Evolutionary conservation across 139 green algal genomes (phyloP).

Genomic region (Tetraselmis chui): DNA sequence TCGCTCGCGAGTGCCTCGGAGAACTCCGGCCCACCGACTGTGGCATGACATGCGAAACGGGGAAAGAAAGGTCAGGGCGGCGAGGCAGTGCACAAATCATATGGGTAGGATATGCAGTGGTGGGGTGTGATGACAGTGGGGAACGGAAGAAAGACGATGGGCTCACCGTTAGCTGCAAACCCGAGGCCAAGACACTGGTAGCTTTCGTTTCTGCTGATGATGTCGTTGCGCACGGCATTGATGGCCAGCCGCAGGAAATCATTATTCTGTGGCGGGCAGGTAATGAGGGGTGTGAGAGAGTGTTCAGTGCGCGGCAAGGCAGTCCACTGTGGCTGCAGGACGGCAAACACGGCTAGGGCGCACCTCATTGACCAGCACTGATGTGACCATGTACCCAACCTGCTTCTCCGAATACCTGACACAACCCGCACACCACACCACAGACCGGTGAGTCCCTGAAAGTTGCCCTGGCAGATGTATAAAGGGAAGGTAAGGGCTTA

Average conservation of each 20-base stretch:
- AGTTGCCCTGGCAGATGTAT: not conserved
- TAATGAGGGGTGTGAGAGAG: slow-evolving; percentile 1
- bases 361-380: slow-evolving; percentile 85
- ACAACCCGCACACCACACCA: not conserved
- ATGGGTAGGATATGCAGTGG: slow-evolving; percentile 10
- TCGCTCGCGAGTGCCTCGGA: slow-evolving; percentile 83
- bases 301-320: not conserved
- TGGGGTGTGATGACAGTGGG: not conserved
- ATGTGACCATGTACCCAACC: slow-evolving; percentile 90
- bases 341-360: not conserved
- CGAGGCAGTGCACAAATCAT: slow-evolving; percentile 21
- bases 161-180: slow-evolving; percentile 79
- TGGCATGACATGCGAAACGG: no score
- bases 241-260: slow-evolving; percentile 96
- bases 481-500: slow-evolving; percentile 29
- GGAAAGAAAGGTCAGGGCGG: no score
- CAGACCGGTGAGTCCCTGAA: not conserved
- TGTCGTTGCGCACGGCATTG: slow-evolving; percentile 91
- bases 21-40: slow-evolving; percentile 95
- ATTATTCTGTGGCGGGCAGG: slow-evolving; percentile 59
- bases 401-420: slow-evolving; percentile 95
- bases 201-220: slow-evolving; percentile 86
- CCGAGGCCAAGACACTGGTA: slow-evolving; percentile 92
- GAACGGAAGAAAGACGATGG: not conserved
- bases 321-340: not conserved